Percentiles rank a stretch among this genome's conserved stretches.
These are phyloP conservation scores for Mortierella sp. DNA, from an alignment of 371 early-diverging fungal species.

Conservation along the genomic window DNA sequence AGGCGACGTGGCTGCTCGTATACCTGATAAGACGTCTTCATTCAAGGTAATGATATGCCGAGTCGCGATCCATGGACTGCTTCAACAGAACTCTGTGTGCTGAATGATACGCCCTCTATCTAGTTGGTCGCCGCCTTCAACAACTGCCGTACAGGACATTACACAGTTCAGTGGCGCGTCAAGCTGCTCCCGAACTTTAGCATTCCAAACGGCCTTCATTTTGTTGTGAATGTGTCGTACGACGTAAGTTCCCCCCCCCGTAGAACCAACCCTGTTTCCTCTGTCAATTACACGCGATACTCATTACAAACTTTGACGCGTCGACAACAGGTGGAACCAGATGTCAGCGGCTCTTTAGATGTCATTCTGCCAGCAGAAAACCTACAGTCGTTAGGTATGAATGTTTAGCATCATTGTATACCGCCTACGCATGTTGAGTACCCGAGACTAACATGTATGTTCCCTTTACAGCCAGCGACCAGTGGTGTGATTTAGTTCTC, in stretches of 20 bases:
- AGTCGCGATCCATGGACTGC: not conserved
- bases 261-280: not conserved
- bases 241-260: conserved; percentile 24
- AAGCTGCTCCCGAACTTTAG: conserved; percentile 27
- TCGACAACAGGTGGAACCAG: conserved; percentile 49
- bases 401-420: not conserved
- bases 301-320: no score
- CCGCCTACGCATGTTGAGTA: no score
- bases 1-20: conserved; percentile 2
- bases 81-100: not conserved
- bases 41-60: conserved; percentile 22
- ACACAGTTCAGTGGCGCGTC: conserved; percentile 36
- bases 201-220: conserved; percentile 45
- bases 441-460: no score
- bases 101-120: not conserved
- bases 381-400: conserved; percentile 25
- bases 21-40: conserved; percentile 27
- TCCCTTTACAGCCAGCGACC: conserved; percentile 14
- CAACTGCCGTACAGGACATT: conserved; percentile 27
- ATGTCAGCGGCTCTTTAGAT: conserved; percentile 46
- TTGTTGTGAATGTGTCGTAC: conserved; percentile 36
- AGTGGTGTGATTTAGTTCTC: conserved; percentile 38
- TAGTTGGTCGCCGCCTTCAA: conserved; percentile 30
- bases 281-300: not conserved
- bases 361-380: conserved; percentile 35